Conservation (phyloP, 208 protist genomes). For the Willaertia magna region DNA sequence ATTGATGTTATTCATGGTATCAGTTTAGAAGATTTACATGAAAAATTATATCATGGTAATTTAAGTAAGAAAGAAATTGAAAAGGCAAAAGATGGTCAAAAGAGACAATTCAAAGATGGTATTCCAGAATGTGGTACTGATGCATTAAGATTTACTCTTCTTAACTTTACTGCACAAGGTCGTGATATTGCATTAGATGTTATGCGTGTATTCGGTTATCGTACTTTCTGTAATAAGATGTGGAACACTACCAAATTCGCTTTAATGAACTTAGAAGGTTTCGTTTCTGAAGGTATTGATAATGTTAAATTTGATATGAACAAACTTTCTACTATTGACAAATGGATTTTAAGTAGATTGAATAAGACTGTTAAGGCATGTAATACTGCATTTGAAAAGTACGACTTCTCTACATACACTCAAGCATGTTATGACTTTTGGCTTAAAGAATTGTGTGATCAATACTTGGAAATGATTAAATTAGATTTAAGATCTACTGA, state of each 20-base stretch:
- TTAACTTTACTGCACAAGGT: conserved; percentile 82
- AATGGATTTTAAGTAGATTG: conserved; percentile 88
- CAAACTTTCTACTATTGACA: conserved; percentile 26
- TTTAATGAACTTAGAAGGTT: neutral
- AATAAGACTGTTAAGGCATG: conserved; percentile 52
- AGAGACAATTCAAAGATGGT: conserved; percentile 81
- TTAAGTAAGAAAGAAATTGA: conserved; percentile 76
- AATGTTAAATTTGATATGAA: neutral
- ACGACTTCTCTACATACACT: conserved; percentile 77
- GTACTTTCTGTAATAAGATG: conserved; percentile 98
- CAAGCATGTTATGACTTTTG: conserved; percentile 86
- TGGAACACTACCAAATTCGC: conserved; percentile 93
- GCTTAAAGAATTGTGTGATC: conserved; percentile 94
- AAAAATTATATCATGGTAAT: conserved; percentile 78
- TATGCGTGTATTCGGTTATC: conserved; percentile 83
- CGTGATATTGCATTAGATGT: conserved; percentile 96
- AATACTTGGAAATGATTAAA: conserved; percentile 56
- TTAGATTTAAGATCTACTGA: neutral
- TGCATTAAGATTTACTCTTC: conserved; percentile 95
- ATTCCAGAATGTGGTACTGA: conserved; percentile 96
- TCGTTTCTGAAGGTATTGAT: neutral
- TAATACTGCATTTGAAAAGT: conserved; percentile 59
- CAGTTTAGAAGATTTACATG: conserved; percentile 73
- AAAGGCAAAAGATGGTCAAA: conserved; percentile 70
- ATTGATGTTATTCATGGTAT: conserved; percentile 95